phyloP scores from a whole-genome alignment of 495 filamentous ascomycete genomes.

The Hyphodiscus hymeniophilus region DNA sequence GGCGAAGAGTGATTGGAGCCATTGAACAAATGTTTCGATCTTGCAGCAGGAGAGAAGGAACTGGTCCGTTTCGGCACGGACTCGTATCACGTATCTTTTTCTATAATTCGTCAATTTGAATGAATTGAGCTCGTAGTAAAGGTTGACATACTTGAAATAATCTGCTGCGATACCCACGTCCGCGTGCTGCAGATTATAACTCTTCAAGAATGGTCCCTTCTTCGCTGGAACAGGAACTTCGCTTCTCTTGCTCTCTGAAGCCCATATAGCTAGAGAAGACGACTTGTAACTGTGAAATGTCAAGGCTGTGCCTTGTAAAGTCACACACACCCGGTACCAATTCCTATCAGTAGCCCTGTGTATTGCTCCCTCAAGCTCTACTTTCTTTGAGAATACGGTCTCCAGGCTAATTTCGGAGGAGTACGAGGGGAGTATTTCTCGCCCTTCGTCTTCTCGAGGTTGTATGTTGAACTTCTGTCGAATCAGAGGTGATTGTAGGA shows the following conservation, averaged over 20 bases:
- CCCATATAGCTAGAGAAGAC: conserved; percentile 28
- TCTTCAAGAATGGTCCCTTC: conserved; percentile 38
- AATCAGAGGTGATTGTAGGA: conserved; percentile 20
- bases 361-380: conserved; percentile 49
- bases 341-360: conserved; percentile 40
- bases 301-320: conserved; percentile 52
- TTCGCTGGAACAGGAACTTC: conserved; percentile 36
- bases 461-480: conserved; percentile 27
- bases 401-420: conserved; percentile 44
- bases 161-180: conserved; percentile 58
- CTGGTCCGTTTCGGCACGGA: conserved; percentile 56
- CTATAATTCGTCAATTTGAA: conserved; percentile 26
- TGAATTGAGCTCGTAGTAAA: conserved; percentile 16
- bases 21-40: conserved; percentile 43
- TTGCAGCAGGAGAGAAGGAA: conserved; percentile 49
- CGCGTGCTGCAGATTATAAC: conserved; percentile 55
- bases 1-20: conserved; percentile 44
- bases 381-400: conserved; percentile 45
- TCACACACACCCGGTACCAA: conserved; percentile 48
- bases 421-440: conserved; percentile 43
- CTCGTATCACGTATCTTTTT: conserved; percentile 49
- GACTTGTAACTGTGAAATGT: conserved; percentile 46
- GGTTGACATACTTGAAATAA: conserved; percentile 43
- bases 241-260: conserved; percentile 24
- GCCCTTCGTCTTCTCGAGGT: conserved; percentile 33